Percentiles rank a stretch among this genome's conserved stretches.
Conservation (phyloP, 1,139 yeast species). For the Hemisphaericaspora subhashii region DNA sequence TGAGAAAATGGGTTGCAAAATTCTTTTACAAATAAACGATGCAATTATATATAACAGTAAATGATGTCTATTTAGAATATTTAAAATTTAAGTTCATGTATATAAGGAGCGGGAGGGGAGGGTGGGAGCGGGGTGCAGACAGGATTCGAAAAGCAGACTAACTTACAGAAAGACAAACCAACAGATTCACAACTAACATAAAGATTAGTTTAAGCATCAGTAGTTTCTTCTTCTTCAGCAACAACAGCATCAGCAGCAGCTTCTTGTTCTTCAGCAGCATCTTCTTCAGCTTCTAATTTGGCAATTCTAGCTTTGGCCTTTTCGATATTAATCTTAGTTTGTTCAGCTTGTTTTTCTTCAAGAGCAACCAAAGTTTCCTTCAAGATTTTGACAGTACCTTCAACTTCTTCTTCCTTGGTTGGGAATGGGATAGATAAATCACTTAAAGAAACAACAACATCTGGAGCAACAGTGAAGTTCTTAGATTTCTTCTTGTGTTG, state of each 20-base stretch:
- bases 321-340: slow-evolving; percentile 73
- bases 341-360: slow-evolving; percentile 75
- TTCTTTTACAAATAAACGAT: too few relatives aligned
- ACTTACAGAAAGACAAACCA: neutral
- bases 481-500: slow-evolving; percentile 41
- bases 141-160: too few relatives aligned
- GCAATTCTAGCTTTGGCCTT: slow-evolving; percentile 76
- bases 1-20: neutral
- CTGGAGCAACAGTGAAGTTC: slow-evolving; percentile 74
- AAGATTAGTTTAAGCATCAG: slow-evolving; percentile 4
- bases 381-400: slow-evolving; percentile 64
- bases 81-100: neutral
- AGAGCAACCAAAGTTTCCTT: slow-evolving; percentile 73
- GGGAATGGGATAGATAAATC: slow-evolving; percentile 83
- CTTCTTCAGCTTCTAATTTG: slow-evolving; percentile 51
- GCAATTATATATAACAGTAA: neutral
- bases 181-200: too few relatives aligned
- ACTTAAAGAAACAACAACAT: slow-evolving; percentile 73
- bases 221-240: slow-evolving; percentile 7
- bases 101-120: too few relatives aligned
- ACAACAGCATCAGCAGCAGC: slow-evolving; percentile 17
- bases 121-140: too few relatives aligned
- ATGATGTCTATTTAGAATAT: neutral
- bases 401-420: slow-evolving; percentile 69
- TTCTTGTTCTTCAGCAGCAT: slow-evolving; percentile 27